Percentiles rank a stretch among this genome's conserved stretches.
phyloP scores from a whole-genome alignment of 768 basidiomycete species.

The Udeniomyces megalosporus region DNA sequence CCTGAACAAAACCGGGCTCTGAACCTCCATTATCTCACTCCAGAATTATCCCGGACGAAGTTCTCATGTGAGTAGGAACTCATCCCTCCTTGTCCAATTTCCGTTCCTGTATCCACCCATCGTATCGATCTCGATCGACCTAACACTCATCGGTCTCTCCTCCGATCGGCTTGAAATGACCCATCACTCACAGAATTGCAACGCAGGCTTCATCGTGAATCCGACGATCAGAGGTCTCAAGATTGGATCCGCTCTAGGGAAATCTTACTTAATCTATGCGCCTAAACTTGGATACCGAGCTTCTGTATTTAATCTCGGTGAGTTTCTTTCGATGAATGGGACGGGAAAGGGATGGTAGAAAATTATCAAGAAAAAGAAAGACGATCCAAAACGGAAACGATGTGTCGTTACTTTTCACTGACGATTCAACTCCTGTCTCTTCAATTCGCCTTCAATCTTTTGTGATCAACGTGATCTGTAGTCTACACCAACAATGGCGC shows the following conservation, averaged over 20 bases:
- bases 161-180: not conserved
- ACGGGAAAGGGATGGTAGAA: too few relatives aligned
- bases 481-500: conserved; percentile 68
- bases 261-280: conserved; percentile 63
- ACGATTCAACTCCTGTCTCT: conserved; percentile 21
- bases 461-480: too few relatives aligned
- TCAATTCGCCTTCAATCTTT: conserved; percentile 61
- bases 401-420: not conserved
- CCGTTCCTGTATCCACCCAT: conserved; percentile 14
- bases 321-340: too few relatives aligned
- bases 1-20: not conserved
- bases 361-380: too few relatives aligned
- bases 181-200: conserved; percentile 50
- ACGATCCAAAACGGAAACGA: too few relatives aligned
- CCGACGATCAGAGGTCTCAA: conserved; percentile 45
- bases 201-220: conserved; percentile 73
- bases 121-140: not conserved
- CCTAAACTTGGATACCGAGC: conserved; percentile 37
- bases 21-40: not conserved
- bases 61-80: conserved; percentile 61
- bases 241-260: conserved; percentile 55
- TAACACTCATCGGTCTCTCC: not conserved
- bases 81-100: too few relatives aligned
- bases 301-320: conserved; percentile 1
- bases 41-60: conserved; percentile 82